phyloP scores from a whole-genome alignment of 164 flowering plant species.

The Magnolia officinalis region DNA sequence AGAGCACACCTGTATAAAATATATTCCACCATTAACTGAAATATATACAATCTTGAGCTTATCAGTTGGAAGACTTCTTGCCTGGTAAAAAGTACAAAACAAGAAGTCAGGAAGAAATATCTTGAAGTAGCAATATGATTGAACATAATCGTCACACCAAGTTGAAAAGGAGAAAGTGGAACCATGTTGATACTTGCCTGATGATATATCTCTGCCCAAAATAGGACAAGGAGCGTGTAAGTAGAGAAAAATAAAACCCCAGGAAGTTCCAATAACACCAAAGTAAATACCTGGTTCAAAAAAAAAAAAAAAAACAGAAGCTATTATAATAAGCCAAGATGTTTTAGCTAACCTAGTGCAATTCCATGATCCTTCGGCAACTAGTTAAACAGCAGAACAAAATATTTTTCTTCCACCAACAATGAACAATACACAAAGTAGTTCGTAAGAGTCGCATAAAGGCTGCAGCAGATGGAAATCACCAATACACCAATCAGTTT shows the following conservation, averaged over 20 bases:
- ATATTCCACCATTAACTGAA: conserved; percentile 57
- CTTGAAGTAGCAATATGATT: neutral
- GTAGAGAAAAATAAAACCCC: conserved; percentile 91
- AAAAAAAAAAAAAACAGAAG: neutral
- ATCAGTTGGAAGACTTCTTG: conserved; percentile 86
- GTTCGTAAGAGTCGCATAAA: too few species aligned
- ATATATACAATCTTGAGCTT: conserved; percentile 67
- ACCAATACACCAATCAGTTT: too few species aligned
- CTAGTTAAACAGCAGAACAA: neutral
- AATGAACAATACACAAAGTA: neutral
- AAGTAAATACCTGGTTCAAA: conserved; percentile 56
- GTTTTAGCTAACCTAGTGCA: neutral
- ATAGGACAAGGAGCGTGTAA: conserved; percentile 88
- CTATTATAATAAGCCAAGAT: neutral
- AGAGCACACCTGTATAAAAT: conserved; percentile 64
- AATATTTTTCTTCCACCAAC: neutral
- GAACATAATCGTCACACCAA: neutral
- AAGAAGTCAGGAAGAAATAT: neutral
- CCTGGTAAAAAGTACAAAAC: conserved; percentile 36
- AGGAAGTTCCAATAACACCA: conserved; percentile 71
- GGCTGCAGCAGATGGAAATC: too few species aligned
- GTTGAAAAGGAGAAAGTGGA: neutral
- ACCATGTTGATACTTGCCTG: conserved; percentile 64
- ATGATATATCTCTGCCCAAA: conserved; percentile 99
- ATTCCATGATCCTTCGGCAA: neutral